A percentile compares a stretch with the other conserved stretches of the same genome.
These are phyloP conservation scores for Chlorella sp. DNA, from an alignment of 139 green algal genomes.

Conservation along the genomic window DNA sequence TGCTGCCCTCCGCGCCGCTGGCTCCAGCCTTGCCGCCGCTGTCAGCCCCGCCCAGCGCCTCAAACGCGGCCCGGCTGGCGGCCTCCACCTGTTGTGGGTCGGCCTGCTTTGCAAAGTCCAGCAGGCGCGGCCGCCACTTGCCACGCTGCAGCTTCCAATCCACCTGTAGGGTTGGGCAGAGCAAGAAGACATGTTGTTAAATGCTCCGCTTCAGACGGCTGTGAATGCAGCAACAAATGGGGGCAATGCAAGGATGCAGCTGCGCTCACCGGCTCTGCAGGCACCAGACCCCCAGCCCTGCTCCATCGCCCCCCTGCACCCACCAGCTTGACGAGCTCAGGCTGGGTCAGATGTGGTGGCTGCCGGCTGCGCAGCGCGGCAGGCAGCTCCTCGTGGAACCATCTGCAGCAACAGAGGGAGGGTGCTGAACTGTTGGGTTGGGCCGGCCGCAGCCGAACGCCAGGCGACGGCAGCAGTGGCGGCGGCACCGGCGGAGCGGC, in stretches of 20 bases:
- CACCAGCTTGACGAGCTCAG: conserved; percentile 45
- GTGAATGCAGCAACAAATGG: too few relatives aligned
- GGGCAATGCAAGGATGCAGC: too few relatives aligned
- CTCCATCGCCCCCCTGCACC: too few relatives aligned
- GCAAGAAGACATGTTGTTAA: too few relatives aligned
- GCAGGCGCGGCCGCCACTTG: conserved; percentile 70
- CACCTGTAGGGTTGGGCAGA: conserved; percentile 50
- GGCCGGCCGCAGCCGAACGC: not conserved
- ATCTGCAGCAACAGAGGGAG: conserved; percentile 25
- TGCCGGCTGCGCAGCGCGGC: not conserved
- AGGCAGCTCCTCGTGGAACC: conserved; percentile 49
- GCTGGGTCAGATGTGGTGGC: not conserved
- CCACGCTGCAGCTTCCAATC: conserved; percentile 79
- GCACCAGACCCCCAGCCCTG: too few relatives aligned
- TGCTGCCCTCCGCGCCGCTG: too few relatives aligned
- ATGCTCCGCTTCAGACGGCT: too few relatives aligned
- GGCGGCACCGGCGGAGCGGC: too few relatives aligned
- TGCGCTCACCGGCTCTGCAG: too few relatives aligned
- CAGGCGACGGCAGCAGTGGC: too few relatives aligned
- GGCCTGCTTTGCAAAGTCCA: conserved; percentile 57
- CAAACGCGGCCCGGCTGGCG: not conserved
- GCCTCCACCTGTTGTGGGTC: conserved; percentile 18
- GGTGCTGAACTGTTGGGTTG: not conserved
- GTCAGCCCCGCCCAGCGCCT: not conserved
- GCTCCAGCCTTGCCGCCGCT: not conserved